phyloP scores from a whole-genome alignment of 441 rosid genomes.

The Codiaeum variegatum region DNA sequence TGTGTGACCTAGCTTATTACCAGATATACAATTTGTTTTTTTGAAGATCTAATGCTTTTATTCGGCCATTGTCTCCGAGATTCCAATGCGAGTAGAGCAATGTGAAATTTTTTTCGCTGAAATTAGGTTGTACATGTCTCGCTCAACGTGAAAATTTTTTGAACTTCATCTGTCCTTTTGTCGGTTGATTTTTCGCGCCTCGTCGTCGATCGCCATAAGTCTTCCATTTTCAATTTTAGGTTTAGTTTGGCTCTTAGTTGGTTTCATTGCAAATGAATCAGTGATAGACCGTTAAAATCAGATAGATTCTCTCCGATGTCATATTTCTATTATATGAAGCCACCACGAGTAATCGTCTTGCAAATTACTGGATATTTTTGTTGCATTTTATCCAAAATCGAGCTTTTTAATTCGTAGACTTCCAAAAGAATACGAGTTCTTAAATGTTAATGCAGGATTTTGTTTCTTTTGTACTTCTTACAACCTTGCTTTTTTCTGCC shows the following conservation, averaged over 20 bases:
- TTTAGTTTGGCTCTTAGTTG: not conserved
- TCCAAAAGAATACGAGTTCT: not conserved
- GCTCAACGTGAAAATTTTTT: not conserved
- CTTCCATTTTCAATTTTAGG: not conserved
- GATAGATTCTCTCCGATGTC: not conserved
- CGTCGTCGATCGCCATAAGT: not conserved
- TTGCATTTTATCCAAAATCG: not conserved
- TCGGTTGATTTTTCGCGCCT: not conserved
- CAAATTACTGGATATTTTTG: not conserved
- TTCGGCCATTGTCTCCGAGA: not conserved
- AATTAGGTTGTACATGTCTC: not conserved
- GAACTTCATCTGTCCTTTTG: not conserved
- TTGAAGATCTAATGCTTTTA: not conserved
- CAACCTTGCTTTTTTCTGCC: not conserved
- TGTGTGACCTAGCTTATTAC: not conserved
- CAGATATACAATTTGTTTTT: not conserved
- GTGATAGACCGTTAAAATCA: not conserved
- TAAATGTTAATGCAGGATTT: not conserved
- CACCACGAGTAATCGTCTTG: not conserved
- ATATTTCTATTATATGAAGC: not conserved
- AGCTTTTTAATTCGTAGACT: not conserved
- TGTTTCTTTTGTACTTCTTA: not conserved
- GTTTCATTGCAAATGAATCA: not conserved
- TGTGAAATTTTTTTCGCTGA: not conserved
- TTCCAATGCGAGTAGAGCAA: not conserved